A percentile compares a stretch with the other conserved stretches of the same genome.
These are phyloP conservation scores for Fusarium nurragi DNA, from an alignment of 2,329 filamentous ascomycete species.

Conservation along the genomic window DNA sequence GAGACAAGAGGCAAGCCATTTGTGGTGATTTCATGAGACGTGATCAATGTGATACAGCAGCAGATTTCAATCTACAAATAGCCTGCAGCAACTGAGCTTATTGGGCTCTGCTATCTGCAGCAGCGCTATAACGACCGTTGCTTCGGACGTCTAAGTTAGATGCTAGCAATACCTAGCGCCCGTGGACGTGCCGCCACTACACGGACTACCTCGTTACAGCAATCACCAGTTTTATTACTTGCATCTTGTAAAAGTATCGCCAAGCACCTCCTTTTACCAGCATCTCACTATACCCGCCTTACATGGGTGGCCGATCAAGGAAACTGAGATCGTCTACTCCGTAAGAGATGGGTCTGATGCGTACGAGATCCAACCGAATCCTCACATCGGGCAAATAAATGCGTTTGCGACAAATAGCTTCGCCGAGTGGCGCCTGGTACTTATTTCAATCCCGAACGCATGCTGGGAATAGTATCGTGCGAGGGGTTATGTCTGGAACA, in stretches of 20 bases:
- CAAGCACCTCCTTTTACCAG: slow-evolving; percentile 43
- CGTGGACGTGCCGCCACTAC: slow-evolving; percentile 26
- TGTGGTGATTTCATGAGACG: slow-evolving; percentile 31
- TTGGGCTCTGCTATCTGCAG: background rate
- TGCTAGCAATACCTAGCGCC: slow-evolving; percentile 25
- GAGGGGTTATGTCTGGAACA: slow-evolving; percentile 24
- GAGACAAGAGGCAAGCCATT: background rate
- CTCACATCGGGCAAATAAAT: slow-evolving; percentile 15
- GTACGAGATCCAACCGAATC: slow-evolving; percentile 20
- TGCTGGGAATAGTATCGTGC: slow-evolving; percentile 19
- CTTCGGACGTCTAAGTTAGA: slow-evolving; percentile 7
- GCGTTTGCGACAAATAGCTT: slow-evolving; percentile 17
- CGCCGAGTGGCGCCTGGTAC: slow-evolving; percentile 11
- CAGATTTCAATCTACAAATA: slow-evolving; percentile 25
- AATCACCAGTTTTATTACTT: slow-evolving; percentile 27
- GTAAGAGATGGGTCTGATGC: slow-evolving; percentile 29
- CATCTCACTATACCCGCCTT: slow-evolving; percentile 36
- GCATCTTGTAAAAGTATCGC: slow-evolving; percentile 13
- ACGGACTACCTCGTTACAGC: slow-evolving; percentile 29
- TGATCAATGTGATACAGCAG: slow-evolving; percentile 15
- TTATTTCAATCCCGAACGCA: slow-evolving; percentile 9
- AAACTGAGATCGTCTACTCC: slow-evolving; percentile 40
- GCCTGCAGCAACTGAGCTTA: background rate
- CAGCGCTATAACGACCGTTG: slow-evolving; percentile 13
- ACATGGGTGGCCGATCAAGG: slow-evolving; percentile 25